These are phyloP conservation scores for Scedosporium aurantiacum DNA, from an alignment of 2,329 filamentous ascomycete genomes.

Conservation along the genomic window DNA sequence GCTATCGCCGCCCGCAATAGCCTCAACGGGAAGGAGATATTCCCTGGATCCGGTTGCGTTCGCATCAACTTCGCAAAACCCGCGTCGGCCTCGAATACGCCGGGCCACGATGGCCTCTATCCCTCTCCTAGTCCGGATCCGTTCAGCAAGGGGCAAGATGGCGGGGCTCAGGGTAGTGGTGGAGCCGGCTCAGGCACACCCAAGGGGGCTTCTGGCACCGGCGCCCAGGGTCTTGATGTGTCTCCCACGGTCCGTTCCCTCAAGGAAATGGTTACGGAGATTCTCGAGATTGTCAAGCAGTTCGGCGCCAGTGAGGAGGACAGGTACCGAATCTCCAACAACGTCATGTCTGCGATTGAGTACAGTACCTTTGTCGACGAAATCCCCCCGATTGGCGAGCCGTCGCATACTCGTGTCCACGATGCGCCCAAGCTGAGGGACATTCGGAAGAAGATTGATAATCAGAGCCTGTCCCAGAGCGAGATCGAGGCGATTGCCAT, in stretches of 20 bases:
- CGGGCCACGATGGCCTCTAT: slow-evolving; percentile 77
- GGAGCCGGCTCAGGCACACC: slow-evolving; percentile 26
- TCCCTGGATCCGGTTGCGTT: slow-evolving; percentile 88
- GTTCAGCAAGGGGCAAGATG: slow-evolving; percentile 49
- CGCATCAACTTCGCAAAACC: slow-evolving; percentile 97
- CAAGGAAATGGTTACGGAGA: slow-evolving; percentile 68
- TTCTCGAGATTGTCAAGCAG: slow-evolving; percentile 74
- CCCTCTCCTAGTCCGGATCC: slow-evolving; percentile 88
- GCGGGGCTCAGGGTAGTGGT: slow-evolving; percentile 19
- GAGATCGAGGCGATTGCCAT: slow-evolving; percentile 90
- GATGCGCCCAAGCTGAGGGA: slow-evolving; percentile 92
- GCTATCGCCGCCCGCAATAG: slow-evolving; percentile 78
- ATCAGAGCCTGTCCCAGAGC: slow-evolving; percentile 70
- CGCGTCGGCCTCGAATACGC: slow-evolving; percentile 78
- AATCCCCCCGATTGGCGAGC: slow-evolving; percentile 80
- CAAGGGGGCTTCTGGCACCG: slow-evolving; percentile 20
- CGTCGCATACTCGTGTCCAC: slow-evolving; percentile 77
- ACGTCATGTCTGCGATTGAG: slow-evolving; percentile 65
- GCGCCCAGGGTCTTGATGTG: slow-evolving; percentile 19
- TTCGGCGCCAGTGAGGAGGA: slow-evolving; percentile 82
- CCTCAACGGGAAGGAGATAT: slow-evolving; percentile 95
- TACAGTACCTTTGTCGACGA: slow-evolving; percentile 66
- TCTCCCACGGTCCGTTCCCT: slow-evolving; percentile 62
- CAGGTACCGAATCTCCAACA: slow-evolving; percentile 56
- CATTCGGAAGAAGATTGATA: slow-evolving; percentile 95